Percentiles rank a stretch among this genome's conserved stretches.
These are phyloP conservation scores for Saururus chinensis DNA, from an alignment of 164 flowering plant species.

Conservation along the genomic window DNA sequence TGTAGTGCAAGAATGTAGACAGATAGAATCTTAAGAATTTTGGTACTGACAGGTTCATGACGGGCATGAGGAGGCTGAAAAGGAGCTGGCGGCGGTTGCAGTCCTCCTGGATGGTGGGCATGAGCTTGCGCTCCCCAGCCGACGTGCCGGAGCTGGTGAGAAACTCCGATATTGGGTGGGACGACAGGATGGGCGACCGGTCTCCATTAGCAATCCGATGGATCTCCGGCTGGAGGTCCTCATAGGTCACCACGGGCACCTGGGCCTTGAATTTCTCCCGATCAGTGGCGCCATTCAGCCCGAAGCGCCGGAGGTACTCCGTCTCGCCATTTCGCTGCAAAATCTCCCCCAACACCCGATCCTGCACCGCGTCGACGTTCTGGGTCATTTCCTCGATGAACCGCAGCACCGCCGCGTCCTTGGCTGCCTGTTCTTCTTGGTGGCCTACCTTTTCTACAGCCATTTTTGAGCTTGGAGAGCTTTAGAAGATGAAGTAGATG, in stretches of 20 bases:
- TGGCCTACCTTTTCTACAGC: conserved; percentile 17
- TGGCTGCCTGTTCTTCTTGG: conserved; percentile 24
- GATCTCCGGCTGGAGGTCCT: conserved; percentile 60
- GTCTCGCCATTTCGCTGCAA: conserved; percentile 36
- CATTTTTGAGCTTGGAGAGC: conserved; percentile 5
- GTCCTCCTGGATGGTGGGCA: conserved; percentile 72
- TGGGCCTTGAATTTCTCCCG: conserved; percentile 46
- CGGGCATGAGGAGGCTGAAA: conserved; percentile 78
- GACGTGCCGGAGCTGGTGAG: conserved; percentile 89
- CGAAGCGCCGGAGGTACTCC: conserved; percentile 45
- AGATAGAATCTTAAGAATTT: background rate
- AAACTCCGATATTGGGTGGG: conserved; percentile 66
- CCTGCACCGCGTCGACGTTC: conserved; percentile 45
- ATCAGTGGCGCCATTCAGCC: conserved; percentile 37
- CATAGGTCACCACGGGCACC: conserved; percentile 52
- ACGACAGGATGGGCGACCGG: conserved; percentile 43
- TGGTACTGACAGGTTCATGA: conserved; percentile 57
- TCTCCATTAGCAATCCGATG: conserved; percentile 72
- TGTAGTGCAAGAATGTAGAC: no score
- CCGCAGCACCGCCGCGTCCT: conserved; percentile 43
- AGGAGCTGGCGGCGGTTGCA: conserved; percentile 47
- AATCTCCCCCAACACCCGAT: conserved; percentile 42
- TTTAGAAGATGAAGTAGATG: background rate
- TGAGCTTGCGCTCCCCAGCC: conserved; percentile 73
- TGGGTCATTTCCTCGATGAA: conserved; percentile 62